Percentiles rank a stretch among this genome's conserved stretches.
phyloP scores from a whole-genome alignment of 2,329 filamentous ascomycete species.

The Neonectria hederae region DNA sequence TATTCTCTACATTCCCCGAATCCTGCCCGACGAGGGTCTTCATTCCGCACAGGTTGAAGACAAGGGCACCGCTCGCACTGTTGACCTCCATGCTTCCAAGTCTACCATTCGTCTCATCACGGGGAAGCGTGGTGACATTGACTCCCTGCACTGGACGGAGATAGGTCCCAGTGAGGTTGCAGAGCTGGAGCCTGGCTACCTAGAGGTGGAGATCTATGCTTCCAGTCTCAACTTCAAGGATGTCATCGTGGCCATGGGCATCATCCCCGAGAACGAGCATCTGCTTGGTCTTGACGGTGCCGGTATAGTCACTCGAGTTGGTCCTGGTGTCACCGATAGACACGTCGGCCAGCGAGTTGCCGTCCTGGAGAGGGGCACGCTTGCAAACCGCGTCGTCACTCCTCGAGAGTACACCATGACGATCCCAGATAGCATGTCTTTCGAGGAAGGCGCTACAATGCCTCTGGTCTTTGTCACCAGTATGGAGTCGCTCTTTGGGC shows the following conservation, averaged over 20 bases:
- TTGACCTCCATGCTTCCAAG: conserved; percentile 1
- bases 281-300: conserved; percentile 39
- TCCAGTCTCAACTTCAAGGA: conserved; percentile 42
- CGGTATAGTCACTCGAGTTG: conserved; percentile 43
- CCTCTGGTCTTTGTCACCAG: conserved; percentile 48
- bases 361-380: conserved; percentile 37
- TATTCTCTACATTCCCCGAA: conserved; percentile 13
- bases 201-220: conserved; percentile 38
- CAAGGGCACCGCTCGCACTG: not conserved
- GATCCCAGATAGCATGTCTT: conserved; percentile 48
- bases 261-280: conserved; percentile 27
- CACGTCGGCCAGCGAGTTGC: conserved; percentile 39
- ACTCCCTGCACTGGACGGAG: conserved; percentile 13
- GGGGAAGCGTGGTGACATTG: not conserved
- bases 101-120: not conserved
- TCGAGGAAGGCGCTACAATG: conserved; percentile 48
- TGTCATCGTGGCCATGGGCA: conserved; percentile 37
- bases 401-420: conserved; percentile 10
- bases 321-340: conserved; percentile 27
- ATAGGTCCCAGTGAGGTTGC: not conserved
- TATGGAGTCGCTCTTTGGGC: conserved; percentile 31
- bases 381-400: conserved; percentile 12
- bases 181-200: conserved; percentile 7
- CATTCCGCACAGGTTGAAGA: not conserved
- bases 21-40: conserved; percentile 14